Evolutionary conservation across 306 rosid genomes (phyloP), one percentile per base, ranked within the genome.

Genomic region (Inga leiocalycina): DNA sequence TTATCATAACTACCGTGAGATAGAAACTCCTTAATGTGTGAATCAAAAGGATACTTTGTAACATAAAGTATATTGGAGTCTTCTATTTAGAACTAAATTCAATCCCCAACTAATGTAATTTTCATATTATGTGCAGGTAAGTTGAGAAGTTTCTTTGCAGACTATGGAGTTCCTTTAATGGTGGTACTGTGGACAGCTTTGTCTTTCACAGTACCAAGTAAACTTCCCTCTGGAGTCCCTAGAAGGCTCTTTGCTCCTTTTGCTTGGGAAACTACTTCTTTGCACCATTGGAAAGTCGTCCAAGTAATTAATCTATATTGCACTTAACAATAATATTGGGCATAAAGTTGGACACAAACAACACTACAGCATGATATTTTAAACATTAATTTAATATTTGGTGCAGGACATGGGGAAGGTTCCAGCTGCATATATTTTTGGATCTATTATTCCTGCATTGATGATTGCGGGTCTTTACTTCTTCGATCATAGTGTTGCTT

Each of bases 381-480:
- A 39, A 39, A 39, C 43, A 39, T 39, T 39, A 37, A 37, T 64
- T 13, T 27, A 64, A 24, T 12, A 64, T 64, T 71, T 81, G 39
- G 19, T 86, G 67, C 86, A 95, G 98, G 94, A 95, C 79, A 93
- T 93, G 98, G 91, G 83, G 75, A 88, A 92, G 86, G 92, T 95
- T 30, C 69, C 69, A 64, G 81, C 98, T 79, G 86, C 88, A 1
- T 88, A 92, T 57, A 84, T 93, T 69, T 93, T 92, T 83, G 92
- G 85, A 8, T 96, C 98, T 34, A 74, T 92, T 62, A 70, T 95
- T 80, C 99, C 97, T 9, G 98, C 99, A 54, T 13, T 91, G 76
- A 95, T 95, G 99, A 84, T 93, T 45, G 93, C 99, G 0, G 99
- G 95, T 64, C 97, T 93, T 56, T 95, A 95, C 88, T 95, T 93